Conservation (phyloP, 176 grass and related monocot genomes). For the sorghum (Sorghum bicolor) region Sorghum_bicolor_NCBIv3 NC_012872.2:62561501-62562000, state of each 20-base stretch:
- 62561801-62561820: conserved; percentile 6
- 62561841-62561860: conserved; percentile 48
- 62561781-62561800: not conserved
- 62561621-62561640: conserved; percentile 21
- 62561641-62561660: not conserved
- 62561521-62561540: conserved; percentile 41
- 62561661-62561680: not conserved
- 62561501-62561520: conserved; percentile 20
- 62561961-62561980: conserved; percentile 21
- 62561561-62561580: conserved; percentile 32
- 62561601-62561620: conserved; percentile 3
- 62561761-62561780: not conserved
- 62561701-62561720: not conserved
- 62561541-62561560: conserved; percentile 35
- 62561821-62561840: conserved; percentile 46
- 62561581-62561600: conserved; percentile 23
- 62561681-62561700: not conserved
- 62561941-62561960: conserved; percentile 22
- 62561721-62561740: not conserved
- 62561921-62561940: conserved; percentile 16
- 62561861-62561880: conserved; percentile 42
- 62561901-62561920: conserved; percentile 27
- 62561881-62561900: conserved; percentile 39
- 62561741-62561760: not conserved
- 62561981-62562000: conserved; percentile 30